Evolutionary conservation across 179 eudicot species (phyloP), one percentile per base, ranked within the genome.

Genomic region (Spinacia oleracea): DNA sequence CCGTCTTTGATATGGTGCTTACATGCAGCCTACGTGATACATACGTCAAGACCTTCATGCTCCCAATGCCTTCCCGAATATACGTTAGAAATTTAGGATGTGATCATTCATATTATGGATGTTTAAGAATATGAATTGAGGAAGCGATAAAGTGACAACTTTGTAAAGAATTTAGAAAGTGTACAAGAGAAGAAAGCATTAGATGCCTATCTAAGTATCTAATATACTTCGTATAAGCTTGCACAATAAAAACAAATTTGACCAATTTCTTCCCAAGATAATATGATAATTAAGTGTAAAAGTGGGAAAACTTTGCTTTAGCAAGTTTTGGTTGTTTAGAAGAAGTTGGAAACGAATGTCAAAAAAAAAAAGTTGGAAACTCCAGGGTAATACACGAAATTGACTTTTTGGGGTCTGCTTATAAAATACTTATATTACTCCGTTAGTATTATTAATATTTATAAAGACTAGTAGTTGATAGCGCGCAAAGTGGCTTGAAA

Each of bases 231-330:
- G n/a, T n/a, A 48, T 38, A 16, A 48, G 53, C 53, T 40, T 65
- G 11, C 16, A 72, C 29, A 79, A 74, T 32, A 55, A 78, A 76
- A 82, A 79, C 80, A 82, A 70, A 70, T 75, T 79, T 82, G 82
- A 82, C 85, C 51, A 40, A 18, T 64, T 48, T 20, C 50, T 72
- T 74, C 71, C 51, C 14, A 48, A n/a, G 56, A 21, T 27, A 58
- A 68, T 46, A 32, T n/a, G n/a, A n/a, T n/a, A n/a, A n/a, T n/a
- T n/a, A 69, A 78, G 76, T 60, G 42, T 51, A 48, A 73, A 67
- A 74, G 40, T 73, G 75, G 80, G 79, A 82, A 77, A 73, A 53
- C 73, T 48, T 72, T 67, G 78, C 80, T 81, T 85, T 79, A 72
- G n/a, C n/a, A n/a, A n/a, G 6, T 56, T 55, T 77, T 48, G 43